Percentiles rank a stretch among this genome's conserved stretches.
Evolutionary conservation across 1,139 yeast species (phyloP).

Genomic region (Torulaspora globosa): DNA sequence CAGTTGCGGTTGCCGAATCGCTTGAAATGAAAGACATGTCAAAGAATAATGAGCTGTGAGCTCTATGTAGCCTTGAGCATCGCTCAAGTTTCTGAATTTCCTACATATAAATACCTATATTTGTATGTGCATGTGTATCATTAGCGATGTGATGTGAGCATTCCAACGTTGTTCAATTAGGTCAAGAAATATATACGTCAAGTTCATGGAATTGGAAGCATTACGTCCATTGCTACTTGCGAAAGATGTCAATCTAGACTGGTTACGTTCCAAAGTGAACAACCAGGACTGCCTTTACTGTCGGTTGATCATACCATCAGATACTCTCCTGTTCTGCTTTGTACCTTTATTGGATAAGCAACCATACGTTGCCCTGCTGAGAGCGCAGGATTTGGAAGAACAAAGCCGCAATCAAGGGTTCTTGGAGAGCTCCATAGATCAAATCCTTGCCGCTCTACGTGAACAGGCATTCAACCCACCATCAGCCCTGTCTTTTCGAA

Average conservation of each 20-base stretch:
- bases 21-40: conserved; percentile 20
- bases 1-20: conserved; percentile 13
- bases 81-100: not conserved
- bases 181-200: not conserved
- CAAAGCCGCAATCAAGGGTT: conserved; percentile 18
- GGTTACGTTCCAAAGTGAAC: conserved; percentile 8
- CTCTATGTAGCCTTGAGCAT: not conserved
- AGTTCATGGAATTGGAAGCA: not conserved
- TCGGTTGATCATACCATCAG: conserved; percentile 1
- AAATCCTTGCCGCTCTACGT: conserved; percentile 7
- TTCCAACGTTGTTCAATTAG: not conserved
- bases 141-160: not conserved
- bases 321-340: conserved; percentile 9
- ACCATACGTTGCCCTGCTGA: conserved; percentile 11
- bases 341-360: conserved; percentile 6
- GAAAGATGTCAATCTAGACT: not conserved
- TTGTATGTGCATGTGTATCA: not conserved
- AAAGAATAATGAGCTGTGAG: conserved; percentile 5
- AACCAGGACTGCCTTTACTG: conserved; percentile 8
- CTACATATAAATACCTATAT: not conserved
- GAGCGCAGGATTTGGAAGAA: conserved; percentile 8
- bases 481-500: conserved; percentile 4
- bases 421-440: conserved; percentile 16
- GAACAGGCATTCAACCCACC: conserved; percentile 1
- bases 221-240: not conserved